A percentile compares a stretch with the other conserved stretches of the same genome.
These are phyloP conservation scores for Candolleomyces efflorescens DNA, from an alignment of 768 basidiomycete genomes.

Conservation along the genomic window DNA sequence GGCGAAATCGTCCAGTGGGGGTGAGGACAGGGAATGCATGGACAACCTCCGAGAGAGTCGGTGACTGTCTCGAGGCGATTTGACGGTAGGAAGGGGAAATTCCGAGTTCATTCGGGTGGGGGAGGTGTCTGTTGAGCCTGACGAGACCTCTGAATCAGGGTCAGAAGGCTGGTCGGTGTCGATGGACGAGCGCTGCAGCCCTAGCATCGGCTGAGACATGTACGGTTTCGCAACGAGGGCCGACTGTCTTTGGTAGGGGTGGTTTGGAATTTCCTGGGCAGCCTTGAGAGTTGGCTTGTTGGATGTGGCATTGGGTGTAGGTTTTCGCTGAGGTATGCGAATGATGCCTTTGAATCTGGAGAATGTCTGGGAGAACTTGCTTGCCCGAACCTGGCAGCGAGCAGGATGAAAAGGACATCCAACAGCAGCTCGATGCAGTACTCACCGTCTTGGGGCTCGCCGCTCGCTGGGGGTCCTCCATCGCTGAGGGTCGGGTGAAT, in stretches of 20 bases:
- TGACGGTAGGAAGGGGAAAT: not conserved
- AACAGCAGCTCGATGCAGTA: not conserved
- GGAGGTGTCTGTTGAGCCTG: conserved; percentile 10
- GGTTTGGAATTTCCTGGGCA: conserved; percentile 1
- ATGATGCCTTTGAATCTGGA: conserved; percentile 32
- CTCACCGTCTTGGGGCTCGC: not conserved
- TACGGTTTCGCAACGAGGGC: conserved; percentile 30
- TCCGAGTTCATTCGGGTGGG: conserved; percentile 5
- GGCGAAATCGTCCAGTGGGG: not conserved
- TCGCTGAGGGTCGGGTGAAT: not conserved
- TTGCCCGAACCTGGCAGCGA: conserved; percentile 18
- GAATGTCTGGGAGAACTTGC: conserved; percentile 37
- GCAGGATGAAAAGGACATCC: not conserved
- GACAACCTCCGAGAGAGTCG: not conserved
- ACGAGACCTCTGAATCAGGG: conserved; percentile 17
- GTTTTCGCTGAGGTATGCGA: conserved; percentile 24
- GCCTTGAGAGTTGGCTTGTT: conserved; percentile 8
- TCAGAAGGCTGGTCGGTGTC: conserved; percentile 1
- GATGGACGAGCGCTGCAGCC: conserved; percentile 11
- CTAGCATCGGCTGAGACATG: conserved; percentile 43
- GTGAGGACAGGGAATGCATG: not conserved
- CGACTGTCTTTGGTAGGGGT: not conserved
- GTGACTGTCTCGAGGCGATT: not conserved
- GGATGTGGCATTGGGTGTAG: conserved; percentile 4
- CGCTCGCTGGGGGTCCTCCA: not conserved